These are phyloP conservation scores for Nitzschia sp. DNA, from an alignment of 108 stramenopile genomes.

Conservation along the genomic window DNA sequence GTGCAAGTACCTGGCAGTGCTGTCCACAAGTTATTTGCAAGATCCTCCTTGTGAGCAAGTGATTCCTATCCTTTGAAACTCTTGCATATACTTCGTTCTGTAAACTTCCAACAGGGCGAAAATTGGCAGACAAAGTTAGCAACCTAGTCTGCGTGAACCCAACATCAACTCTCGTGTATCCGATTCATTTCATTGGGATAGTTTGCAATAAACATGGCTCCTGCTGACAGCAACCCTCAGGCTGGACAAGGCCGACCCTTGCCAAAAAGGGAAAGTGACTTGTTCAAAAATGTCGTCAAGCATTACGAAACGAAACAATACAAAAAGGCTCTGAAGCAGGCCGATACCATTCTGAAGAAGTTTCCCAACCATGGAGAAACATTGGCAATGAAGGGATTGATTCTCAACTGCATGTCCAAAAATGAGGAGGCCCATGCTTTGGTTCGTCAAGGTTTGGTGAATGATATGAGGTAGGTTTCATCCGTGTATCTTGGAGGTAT, in stretches of 20 bases:
- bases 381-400: conserved; percentile 95
- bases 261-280: conserved; percentile 90
- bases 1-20: too few species aligned
- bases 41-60: too few species aligned
- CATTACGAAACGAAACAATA: conserved; percentile 97
- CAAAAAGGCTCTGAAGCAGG: conserved; percentile 95
- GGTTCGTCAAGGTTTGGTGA: conserved; percentile 86
- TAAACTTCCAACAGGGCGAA: too few species aligned
- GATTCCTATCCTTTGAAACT: too few species aligned
- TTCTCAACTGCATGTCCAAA: conserved; percentile 74
- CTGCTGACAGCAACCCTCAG: conserved; percentile 53
- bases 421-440: conserved; percentile 90
- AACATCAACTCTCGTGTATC: too few species aligned
- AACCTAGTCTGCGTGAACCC: too few species aligned
- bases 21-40: too few species aligned
- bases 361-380: conserved; percentile 97
- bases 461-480: conserved; percentile 84
- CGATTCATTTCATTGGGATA: too few species aligned
- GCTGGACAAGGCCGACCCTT: conserved; percentile 74
- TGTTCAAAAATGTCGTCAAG: conserved; percentile 90
- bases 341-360: conserved; percentile 90
- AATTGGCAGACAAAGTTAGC: too few species aligned
- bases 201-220: not conserved
- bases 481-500: not conserved
- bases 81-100: too few species aligned